Conservation (phyloP, 2,329 filamentous ascomycete species). For the Xylariales sp. region DNA sequence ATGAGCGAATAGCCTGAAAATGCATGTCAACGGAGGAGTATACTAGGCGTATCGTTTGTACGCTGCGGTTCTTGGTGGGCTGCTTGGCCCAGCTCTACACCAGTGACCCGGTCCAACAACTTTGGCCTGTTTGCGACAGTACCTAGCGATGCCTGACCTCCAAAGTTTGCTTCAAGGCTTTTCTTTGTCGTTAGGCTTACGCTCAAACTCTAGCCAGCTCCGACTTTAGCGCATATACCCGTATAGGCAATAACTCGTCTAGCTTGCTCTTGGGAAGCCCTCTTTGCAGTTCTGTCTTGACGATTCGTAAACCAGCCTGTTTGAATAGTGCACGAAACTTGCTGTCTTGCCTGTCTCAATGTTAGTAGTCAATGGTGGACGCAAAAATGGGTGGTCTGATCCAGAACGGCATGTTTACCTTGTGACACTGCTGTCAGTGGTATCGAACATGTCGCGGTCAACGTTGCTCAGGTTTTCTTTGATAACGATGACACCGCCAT, state of each 20-base stretch:
- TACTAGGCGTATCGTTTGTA: too few relatives aligned
- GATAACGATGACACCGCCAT: constrained; percentile 57
- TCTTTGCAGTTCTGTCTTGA: constrained; percentile 67
- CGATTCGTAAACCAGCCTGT: constrained; percentile 62
- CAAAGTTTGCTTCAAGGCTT: neutral
- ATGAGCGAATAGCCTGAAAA: too few relatives aligned
- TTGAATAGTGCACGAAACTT: constrained; percentile 69
- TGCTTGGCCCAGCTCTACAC: too few relatives aligned
- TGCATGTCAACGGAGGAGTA: too few relatives aligned
- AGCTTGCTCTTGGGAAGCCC: constrained; percentile 30
- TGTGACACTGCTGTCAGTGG: constrained; percentile 72
- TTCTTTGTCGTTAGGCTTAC: neutral
- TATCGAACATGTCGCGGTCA: constrained; percentile 66
- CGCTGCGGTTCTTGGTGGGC: too few relatives aligned
- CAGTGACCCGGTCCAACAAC: too few relatives aligned
- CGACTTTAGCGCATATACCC: constrained; percentile 71
- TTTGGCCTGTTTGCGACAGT: too few relatives aligned
- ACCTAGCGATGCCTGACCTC: too few relatives aligned
- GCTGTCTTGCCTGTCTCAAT: constrained; percentile 38
- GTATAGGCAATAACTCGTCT: constrained; percentile 61
- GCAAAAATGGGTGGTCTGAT: neutral
- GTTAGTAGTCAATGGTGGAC: neutral
- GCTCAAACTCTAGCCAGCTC: neutral
- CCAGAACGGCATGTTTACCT: constrained; percentile 34
- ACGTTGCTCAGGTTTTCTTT: constrained; percentile 72